These are phyloP conservation scores for Dendrobium nobile DNA, from an alignment of 106 monocot species.

Conservation along the genomic window DNA sequence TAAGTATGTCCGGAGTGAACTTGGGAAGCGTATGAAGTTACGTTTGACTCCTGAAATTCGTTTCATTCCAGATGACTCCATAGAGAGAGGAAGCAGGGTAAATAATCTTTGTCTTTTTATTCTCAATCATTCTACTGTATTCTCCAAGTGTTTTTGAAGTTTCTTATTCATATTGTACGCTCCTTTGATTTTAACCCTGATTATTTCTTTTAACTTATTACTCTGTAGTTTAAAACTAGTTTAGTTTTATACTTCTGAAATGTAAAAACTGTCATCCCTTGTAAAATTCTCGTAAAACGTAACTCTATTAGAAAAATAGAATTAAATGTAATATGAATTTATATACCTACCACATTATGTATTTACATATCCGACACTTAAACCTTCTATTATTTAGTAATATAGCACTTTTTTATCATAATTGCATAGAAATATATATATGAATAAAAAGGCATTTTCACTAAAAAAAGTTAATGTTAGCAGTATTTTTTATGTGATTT, in stretches of 20 bases:
- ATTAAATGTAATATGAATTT: no score
- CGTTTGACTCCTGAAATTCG: conserved; percentile 66
- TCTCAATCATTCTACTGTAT: not conserved
- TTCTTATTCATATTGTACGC: not conserved
- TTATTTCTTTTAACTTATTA: not conserved
- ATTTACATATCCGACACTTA: no score
- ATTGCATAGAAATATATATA: no score
- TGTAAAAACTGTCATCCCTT: not conserved
- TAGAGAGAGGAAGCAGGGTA: conserved; percentile 79
- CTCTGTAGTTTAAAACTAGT: not conserved
- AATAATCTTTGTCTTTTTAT: conserved; percentile 1
- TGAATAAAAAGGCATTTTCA: no score
- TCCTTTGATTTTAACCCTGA: not conserved
- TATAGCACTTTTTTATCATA: no score
- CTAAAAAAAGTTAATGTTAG: no score
- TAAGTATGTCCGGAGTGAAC: conserved; percentile 68
- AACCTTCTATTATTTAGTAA: no score
- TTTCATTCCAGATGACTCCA: conserved; percentile 67
- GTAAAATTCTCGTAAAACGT: not conserved
- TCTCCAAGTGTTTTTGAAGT: not conserved
- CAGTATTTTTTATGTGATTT: no score
- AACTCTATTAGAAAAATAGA: no score
- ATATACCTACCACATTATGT: no score
- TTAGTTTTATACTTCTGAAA: not conserved
- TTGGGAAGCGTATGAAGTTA: conserved; percentile 66